Evolutionary conservation across 108 stramenopile genomes (phyloP).

Genomic region (Seminavis robusta): DNA sequence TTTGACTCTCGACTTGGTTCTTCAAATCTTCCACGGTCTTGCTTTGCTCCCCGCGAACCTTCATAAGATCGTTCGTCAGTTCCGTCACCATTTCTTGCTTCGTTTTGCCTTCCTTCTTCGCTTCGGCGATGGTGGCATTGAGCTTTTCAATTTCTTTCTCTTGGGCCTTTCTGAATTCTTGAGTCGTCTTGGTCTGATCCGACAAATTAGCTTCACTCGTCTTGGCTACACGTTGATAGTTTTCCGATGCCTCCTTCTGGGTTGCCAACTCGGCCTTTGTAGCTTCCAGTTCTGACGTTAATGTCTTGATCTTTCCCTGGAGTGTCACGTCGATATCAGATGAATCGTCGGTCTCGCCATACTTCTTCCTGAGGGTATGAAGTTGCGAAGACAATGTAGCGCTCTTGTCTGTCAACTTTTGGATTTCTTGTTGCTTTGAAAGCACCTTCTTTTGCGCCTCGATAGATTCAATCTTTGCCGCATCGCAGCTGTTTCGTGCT

Average conservation of each 20-base stretch:
- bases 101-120: constrained; percentile 38
- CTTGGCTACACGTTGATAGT: constrained; percentile 66
- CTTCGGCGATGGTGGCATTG: constrained; percentile 17
- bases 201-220: constrained; percentile 63
- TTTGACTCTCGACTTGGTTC: constrained; percentile 45
- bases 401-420: constrained; percentile 23
- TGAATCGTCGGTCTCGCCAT: constrained; percentile 34
- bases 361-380: constrained; percentile 38
- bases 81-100: constrained; percentile 65
- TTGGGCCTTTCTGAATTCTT: constrained; percentile 54
- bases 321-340: constrained; percentile 46
- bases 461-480: constrained; percentile 18
- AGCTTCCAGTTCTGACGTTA: constrained; percentile 56
- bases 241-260: constrained; percentile 40
- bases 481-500: constrained; percentile 57
- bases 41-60: constrained; percentile 65
- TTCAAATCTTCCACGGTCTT: constrained; percentile 53
- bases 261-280: constrained; percentile 50
- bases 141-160: constrained; percentile 43
- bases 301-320: constrained; percentile 39
- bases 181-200: constrained; percentile 52
- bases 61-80: constrained; percentile 71
- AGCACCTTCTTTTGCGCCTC: constrained; percentile 4
- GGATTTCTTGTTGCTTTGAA: constrained; percentile 4
- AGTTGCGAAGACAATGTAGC: constrained; percentile 38